Evolutionary conservation across 2,329 filamentous ascomycete genomes (phyloP).

Genomic region (Pleoardoris graminearum): DNA sequence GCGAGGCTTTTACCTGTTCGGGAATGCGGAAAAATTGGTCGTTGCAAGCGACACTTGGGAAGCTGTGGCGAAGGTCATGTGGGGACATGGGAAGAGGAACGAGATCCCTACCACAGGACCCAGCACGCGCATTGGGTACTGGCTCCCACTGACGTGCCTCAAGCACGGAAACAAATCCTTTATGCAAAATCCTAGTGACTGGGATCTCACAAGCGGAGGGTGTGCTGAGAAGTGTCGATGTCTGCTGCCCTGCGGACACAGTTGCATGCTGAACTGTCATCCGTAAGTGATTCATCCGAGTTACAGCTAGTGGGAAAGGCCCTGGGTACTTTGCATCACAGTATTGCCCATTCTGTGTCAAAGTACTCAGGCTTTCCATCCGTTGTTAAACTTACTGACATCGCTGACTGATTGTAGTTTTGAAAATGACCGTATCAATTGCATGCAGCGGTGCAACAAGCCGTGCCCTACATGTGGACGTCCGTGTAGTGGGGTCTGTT

Average conservation of each 20-base stretch:
- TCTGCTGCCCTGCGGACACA: constrained; percentile 38
- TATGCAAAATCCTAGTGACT: constrained; percentile 48
- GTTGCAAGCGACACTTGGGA: constrained; percentile 56
- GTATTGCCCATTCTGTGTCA: too few species aligned
- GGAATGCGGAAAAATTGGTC: constrained; percentile 64
- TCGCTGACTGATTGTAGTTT: constrained; percentile 23
- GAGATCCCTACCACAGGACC: constrained; percentile 21
- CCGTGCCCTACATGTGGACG: constrained; percentile 32
- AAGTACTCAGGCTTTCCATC: background rate
- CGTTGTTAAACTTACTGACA: background rate
- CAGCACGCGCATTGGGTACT: constrained; percentile 47
- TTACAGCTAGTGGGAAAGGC: too few species aligned
- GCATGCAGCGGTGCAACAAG: constrained; percentile 34
- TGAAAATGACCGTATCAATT: constrained; percentile 35
- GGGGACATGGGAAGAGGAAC: constrained; percentile 44
- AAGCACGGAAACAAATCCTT: constrained; percentile 59
- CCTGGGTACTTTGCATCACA: too few species aligned
- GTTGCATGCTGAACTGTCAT: constrained; percentile 40
- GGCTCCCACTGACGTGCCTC: constrained; percentile 65
- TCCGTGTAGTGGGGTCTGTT: constrained; percentile 33
- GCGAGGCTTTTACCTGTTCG: constrained; percentile 82
- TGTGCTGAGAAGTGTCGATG: constrained; percentile 34
- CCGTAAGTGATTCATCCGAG: too few species aligned
- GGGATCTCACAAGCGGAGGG: constrained; percentile 35
- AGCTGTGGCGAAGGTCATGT: constrained; percentile 54